Percentiles rank a stretch among this genome's conserved stretches.
Evolutionary conservation across 805 yeast species (phyloP).

Genomic region (Candida patagonica): DNA sequence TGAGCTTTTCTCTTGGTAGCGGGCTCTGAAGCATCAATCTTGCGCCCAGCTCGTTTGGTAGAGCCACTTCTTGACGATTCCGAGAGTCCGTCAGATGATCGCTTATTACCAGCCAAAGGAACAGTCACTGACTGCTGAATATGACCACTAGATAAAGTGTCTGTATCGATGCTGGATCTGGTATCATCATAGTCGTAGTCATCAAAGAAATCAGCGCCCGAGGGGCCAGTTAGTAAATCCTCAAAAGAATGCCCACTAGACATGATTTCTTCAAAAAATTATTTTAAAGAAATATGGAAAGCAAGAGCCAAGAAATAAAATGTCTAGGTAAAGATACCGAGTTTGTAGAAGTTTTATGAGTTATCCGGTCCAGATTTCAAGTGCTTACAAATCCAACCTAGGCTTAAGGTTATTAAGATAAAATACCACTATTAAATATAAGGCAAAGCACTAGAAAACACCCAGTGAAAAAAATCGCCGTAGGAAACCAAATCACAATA

Average conservation of each 20-base stretch:
- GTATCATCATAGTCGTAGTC: background rate
- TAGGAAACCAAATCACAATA: too few species aligned
- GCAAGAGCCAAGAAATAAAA: too few species aligned
- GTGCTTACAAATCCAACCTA: too few species aligned
- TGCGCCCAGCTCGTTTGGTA: conserved; percentile 61
- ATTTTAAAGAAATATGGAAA: background rate
- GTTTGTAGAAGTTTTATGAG: too few species aligned
- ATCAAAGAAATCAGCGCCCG: background rate
- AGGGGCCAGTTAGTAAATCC: conserved; percentile 2
- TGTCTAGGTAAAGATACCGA: too few species aligned
- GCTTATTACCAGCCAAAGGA: background rate
- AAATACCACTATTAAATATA: too few species aligned
- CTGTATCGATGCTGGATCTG: background rate
- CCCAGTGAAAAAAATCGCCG: too few species aligned
- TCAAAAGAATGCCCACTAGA: conserved; percentile 6
- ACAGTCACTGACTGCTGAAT: background rate
- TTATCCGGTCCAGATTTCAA: too few species aligned
- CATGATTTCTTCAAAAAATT: background rate
- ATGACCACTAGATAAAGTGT: background rate
- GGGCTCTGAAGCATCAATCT: conserved; percentile 69
- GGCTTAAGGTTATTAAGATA: too few species aligned
- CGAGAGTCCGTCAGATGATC: background rate
- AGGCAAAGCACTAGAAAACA: too few species aligned
- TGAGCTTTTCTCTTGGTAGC: conserved; percentile 90
- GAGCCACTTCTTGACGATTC: background rate